Conservation (phyloP, 75 land plant species). For the Ceratopteris richardii region DNA sequence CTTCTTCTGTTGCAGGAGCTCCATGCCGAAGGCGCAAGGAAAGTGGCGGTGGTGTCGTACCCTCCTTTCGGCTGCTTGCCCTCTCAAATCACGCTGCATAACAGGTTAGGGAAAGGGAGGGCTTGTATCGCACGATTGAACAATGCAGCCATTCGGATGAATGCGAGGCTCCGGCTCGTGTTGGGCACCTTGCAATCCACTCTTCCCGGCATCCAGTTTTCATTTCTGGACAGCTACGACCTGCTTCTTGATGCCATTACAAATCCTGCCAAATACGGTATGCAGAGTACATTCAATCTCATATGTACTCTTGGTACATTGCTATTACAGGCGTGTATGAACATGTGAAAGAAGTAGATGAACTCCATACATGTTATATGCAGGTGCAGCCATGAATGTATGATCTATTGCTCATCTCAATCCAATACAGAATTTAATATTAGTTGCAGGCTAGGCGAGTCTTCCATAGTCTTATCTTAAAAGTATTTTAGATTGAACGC, state of each 20-base stretch:
- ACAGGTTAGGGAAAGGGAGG: background rate
- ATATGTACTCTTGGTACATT: too few species aligned
- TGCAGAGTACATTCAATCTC: background rate
- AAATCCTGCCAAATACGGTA: slow-evolving; percentile 13
- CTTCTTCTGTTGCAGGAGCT: slow-evolving; percentile 14
- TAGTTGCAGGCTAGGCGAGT: too few species aligned
- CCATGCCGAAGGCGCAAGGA: slow-evolving; percentile 4
- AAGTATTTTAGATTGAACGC: too few species aligned
- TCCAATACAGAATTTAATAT: too few species aligned
- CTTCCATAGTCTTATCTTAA: too few species aligned
- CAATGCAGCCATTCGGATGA: slow-evolving; percentile 7
- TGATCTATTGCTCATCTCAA: too few species aligned
- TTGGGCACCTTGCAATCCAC: background rate
- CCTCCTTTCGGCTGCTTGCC: slow-evolving; percentile 16
- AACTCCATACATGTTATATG: too few species aligned
- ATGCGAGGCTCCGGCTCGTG: background rate
- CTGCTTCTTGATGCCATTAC: background rate
- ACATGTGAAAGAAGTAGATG: too few species aligned
- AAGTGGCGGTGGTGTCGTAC: slow-evolving; percentile 5
- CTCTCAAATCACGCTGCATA: slow-evolving; percentile 4
- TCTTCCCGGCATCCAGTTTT: slow-evolving; percentile 8
- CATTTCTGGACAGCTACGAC: slow-evolving; percentile 4
- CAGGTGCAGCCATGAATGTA: too few species aligned
- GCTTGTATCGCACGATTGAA: background rate
- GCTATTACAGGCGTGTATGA: background rate